Conservation (phyloP, 352 stramenopile genomes). For the Pythium chondricola region DNA sequence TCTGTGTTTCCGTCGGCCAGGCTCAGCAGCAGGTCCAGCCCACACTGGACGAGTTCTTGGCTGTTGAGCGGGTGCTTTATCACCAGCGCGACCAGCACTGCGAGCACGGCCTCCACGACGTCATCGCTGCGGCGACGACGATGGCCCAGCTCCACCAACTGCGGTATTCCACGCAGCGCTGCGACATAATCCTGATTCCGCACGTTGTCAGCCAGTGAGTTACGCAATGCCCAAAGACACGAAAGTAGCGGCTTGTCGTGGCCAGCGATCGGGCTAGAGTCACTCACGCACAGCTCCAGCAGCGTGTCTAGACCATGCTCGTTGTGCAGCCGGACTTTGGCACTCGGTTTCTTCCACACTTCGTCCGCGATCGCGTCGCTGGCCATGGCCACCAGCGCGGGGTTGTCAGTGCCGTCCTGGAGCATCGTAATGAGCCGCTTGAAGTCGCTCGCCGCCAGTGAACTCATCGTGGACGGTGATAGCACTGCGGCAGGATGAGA, state of each 20-base stretch:
- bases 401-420: constrained; percentile 31
- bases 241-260: constrained; percentile 35
- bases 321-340: constrained; percentile 55
- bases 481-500: constrained; percentile 5
- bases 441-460: constrained; percentile 43
- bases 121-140: constrained; percentile 33
- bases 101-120: constrained; percentile 56
- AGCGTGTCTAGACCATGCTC: constrained; percentile 62
- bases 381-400: constrained; percentile 56
- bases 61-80: constrained; percentile 52
- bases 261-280: constrained; percentile 8
- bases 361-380: constrained; percentile 77
- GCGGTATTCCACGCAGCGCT: constrained; percentile 38
- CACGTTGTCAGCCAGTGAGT: constrained; percentile 46
- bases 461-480: constrained; percentile 11
- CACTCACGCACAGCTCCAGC: constrained; percentile 35
- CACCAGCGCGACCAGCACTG: constrained; percentile 43
- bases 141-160: constrained; percentile 43
- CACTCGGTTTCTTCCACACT: constrained; percentile 55
- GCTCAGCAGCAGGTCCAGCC: constrained; percentile 51
- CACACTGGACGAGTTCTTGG: constrained; percentile 56
- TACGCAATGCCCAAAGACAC: constrained; percentile 62
- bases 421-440: constrained; percentile 69
- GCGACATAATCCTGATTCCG: constrained; percentile 60
- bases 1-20: constrained; percentile 39